Conservation (phyloP, 2,329 filamentous ascomycete species). For the Ramichloridium luteum region DNA sequence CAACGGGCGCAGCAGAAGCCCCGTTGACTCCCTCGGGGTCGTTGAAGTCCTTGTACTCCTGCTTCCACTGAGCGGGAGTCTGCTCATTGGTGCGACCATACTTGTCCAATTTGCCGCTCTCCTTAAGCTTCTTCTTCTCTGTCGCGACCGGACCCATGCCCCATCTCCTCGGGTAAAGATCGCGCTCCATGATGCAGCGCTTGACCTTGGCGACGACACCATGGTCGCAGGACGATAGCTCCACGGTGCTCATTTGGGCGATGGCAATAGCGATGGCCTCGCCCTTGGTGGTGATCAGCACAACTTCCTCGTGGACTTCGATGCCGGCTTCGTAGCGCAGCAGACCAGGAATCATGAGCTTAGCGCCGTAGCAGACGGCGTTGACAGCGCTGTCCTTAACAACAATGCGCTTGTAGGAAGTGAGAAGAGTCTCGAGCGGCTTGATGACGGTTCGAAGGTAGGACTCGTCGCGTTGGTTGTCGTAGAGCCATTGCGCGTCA, state of each 20-base stretch:
- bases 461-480: constrained; percentile 90
- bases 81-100: constrained; percentile 84
- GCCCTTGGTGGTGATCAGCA: constrained; percentile 97
- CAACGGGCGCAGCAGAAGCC: no score
- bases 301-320: constrained; percentile 89
- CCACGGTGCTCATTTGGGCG: constrained; percentile 94
- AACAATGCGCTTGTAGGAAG: constrained; percentile 88
- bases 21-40: constrained; percentile 30
- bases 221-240: constrained; percentile 93
- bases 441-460: constrained; percentile 85
- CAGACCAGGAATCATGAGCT: constrained; percentile 96
- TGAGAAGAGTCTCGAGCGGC: constrained; percentile 83
- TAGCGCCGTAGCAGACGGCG: constrained; percentile 95
- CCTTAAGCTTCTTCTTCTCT: constrained; percentile 99
- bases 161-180: constrained; percentile 94
- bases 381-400: constrained; percentile 97
- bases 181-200: constrained; percentile 98
- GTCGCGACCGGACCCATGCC: constrained; percentile 83
- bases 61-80: constrained; percentile 86
- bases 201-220: constrained; percentile 98
- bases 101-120: constrained; percentile 96
- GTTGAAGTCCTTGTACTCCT: constrained; percentile 83
- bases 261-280: constrained; percentile 95
- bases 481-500: constrained; percentile 89
- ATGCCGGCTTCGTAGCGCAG: constrained; percentile 85